phyloP scores from a whole-genome alignment of 306 rosid species.

The Prunus armeniaca region DNA sequence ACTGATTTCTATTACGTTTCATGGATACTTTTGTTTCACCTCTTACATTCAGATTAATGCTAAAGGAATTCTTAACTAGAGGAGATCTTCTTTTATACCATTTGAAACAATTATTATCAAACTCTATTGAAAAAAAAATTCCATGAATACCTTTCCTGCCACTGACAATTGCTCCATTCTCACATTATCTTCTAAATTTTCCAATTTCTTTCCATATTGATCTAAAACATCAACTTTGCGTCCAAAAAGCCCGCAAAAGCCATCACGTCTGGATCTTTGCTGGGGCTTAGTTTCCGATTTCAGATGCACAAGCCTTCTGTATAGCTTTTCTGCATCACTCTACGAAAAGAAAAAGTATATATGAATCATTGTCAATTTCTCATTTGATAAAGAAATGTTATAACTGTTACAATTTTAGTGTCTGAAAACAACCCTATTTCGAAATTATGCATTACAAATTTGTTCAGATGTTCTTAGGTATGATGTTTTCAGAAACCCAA shows the following conservation, averaged over 20 bases:
- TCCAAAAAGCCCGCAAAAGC: conserved; percentile 64
- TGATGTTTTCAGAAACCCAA: not conserved
- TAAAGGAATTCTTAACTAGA: not conserved
- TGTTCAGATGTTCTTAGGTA: not conserved
- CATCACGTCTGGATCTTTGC: conserved; percentile 48
- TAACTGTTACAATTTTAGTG: not conserved
- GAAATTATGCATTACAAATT: not conserved
- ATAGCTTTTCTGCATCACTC: conserved; percentile 64
- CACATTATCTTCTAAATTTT: conserved; percentile 55
- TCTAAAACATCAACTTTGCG: conserved; percentile 45
- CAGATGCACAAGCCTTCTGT: conserved; percentile 47
- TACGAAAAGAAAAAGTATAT: conserved; percentile 30
- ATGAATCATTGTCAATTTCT: conserved; percentile 1
- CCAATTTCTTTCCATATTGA: conserved; percentile 60
- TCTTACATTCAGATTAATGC: not conserved
- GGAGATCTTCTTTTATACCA: not conserved
- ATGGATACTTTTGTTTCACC: not conserved
- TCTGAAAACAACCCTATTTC: not conserved
- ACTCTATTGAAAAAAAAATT: not conserved
- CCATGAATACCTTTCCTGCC: conserved; percentile 51
- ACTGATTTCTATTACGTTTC: conserved; percentile 1
- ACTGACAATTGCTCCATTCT: conserved; percentile 63
- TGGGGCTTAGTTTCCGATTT: conserved; percentile 32
- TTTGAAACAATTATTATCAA: not conserved
- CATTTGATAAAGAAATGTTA: not conserved